These are phyloP conservation scores for Scheffersomyces ergatensis DNA, from an alignment of 805 yeast genomes.

Conservation along the genomic window DNA sequence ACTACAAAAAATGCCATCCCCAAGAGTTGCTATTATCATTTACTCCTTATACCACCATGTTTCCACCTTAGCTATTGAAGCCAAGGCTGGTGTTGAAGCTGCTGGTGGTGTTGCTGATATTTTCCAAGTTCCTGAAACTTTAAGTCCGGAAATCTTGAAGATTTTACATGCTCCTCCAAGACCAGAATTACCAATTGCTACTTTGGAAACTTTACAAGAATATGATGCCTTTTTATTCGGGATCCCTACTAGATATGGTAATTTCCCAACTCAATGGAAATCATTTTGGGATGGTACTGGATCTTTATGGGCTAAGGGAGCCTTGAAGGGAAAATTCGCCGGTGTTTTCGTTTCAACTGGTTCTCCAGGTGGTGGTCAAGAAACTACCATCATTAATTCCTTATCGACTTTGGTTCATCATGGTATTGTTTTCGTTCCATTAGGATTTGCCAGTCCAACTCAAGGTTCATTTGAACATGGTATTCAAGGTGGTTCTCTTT, in stretches of 20 bases:
- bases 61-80: conserved; percentile 60
- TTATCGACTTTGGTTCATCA: conserved; percentile 70
- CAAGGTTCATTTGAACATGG: conserved; percentile 54
- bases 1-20: not conserved
- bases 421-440: conserved; percentile 75
- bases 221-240: conserved; percentile 85
- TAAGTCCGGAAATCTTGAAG: conserved; percentile 53
- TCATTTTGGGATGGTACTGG: conserved; percentile 77
- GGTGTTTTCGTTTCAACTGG: conserved; percentile 73
- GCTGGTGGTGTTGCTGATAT: conserved; percentile 67
- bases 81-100: conserved; percentile 61
- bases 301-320: conserved; percentile 73
- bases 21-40: conserved; percentile 29
- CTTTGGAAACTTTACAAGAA: conserved; percentile 52
- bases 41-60: conserved; percentile 82
- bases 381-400: conserved; percentile 61
- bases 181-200: conserved; percentile 53
- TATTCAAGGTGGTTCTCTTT: conserved; percentile 77
- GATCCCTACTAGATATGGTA: conserved; percentile 82
- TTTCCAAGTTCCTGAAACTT: conserved; percentile 73
- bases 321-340: conserved; percentile 67
- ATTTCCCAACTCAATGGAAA: conserved; percentile 72
- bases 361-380: conserved; percentile 80
- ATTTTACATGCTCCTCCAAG: conserved; percentile 58
- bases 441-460: conserved; percentile 62